Base-by-base conservation (phyloP, 2,329 filamentous ascomycete species). In the Lasiodiplodia citricola region DNA sequence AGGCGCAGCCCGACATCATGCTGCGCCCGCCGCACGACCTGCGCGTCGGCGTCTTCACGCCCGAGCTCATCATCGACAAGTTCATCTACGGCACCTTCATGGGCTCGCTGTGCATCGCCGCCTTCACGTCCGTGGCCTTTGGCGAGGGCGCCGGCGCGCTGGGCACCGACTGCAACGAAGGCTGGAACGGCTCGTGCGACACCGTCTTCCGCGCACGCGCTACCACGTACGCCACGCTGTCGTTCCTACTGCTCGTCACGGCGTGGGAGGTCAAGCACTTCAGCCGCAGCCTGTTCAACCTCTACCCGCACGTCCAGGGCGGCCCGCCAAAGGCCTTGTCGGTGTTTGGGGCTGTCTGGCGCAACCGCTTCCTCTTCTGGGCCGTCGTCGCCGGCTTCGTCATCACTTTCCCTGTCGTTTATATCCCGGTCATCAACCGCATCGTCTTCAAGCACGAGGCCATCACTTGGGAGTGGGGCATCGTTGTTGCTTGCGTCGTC, bases 261-360 rank as follows among this genome's bases (percentile, higher is more conserved):
- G 82, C 82, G 2, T 83, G 81, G 81, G 82, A 84, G 73, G 81
- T 83, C 68, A 83, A 83, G 71, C 81, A 83, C 69, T 80, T 83
- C 44, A 76, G 79, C 16, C 78, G 80, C 55, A 78, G 77, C 8
- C 73, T 83, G 4, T 84, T 83, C 75, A 82, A 83, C 73, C 79
- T 84, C 73, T 80, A 83, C 58, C 81, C 82, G 1, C 73, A 74
- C 62, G 70, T 74, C 21, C 70, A 28, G n/a, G 65, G 23, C 31
- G 41, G 51, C 11, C n/a, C 74, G 18, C 66, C 68, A 1, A 76
- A 67, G 7, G 74, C 74, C 11, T 71, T 79, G 2, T 78, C 77
- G 11, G 70, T 83, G 58, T 80, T 82, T 71, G 28, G 41, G 6
- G 79, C 82, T 55, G 73, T 80, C 66, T 78, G 76, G 77, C 76